Conservation (phyloP, 495 filamentous ascomycete genomes). For the Neurospora sp. region DNA sequence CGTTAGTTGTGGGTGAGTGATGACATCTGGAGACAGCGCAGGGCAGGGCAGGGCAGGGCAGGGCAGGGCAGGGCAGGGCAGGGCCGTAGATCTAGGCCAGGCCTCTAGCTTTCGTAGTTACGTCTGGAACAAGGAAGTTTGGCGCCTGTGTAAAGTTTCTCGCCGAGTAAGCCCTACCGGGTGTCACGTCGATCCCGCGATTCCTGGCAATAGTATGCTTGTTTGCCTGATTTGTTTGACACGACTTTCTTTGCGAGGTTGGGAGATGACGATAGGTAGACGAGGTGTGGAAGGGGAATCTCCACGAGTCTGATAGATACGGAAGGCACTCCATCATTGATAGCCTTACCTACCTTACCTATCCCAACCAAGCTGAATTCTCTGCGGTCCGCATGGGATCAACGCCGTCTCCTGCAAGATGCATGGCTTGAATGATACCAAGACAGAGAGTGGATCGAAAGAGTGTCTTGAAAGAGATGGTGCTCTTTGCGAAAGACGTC, state of each 20-base stretch:
- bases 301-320: neutral
- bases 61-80: neutral
- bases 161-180: neutral
- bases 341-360: neutral
- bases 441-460: neutral
- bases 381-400: neutral
- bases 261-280: neutral
- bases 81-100: neutral
- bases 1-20: neutral
- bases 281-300: neutral
- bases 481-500: neutral
- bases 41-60: too few species aligned
- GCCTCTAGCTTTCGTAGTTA: neutral
- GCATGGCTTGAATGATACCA: neutral
- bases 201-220: neutral
- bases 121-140: neutral
- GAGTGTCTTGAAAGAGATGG: neutral
- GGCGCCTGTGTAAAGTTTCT: neutral
- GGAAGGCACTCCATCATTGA: neutral
- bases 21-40: neutral
- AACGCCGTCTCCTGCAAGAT: neutral
- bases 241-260: neutral
- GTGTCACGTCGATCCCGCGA: neutral
- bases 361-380: neutral
- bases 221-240: neutral